Percentiles rank a stretch among this genome's conserved stretches.
Evolutionary conservation across 331 rosid genomes (phyloP).

Genomic region (Malus hybrid): DNA sequence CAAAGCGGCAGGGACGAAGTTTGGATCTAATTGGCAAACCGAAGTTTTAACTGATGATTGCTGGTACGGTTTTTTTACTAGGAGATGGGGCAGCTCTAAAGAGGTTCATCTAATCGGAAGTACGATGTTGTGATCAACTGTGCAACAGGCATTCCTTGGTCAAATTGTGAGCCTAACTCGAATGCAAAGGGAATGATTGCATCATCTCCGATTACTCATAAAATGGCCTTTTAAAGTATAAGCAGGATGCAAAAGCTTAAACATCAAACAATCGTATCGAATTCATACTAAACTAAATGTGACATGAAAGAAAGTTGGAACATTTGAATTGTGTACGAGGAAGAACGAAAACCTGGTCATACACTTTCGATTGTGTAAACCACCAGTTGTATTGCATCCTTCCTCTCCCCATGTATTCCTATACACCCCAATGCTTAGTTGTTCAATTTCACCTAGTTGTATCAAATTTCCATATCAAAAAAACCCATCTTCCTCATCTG

Average conservation of each 20-base stretch:
- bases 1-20: too few species aligned
- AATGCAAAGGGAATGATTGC: too few species aligned
- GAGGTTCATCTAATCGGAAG: too few species aligned
- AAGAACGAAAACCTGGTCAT: background rate
- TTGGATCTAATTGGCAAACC: too few species aligned
- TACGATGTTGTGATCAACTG: too few species aligned
- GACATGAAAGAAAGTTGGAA: background rate
- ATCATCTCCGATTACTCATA: background rate
- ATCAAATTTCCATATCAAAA: slow-evolving; percentile 15
- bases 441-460: background rate
- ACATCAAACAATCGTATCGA: background rate
- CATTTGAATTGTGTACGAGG: slow-evolving; percentile 5
- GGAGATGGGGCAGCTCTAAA: too few species aligned
- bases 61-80: too few species aligned
- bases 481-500: slow-evolving; percentile 27
- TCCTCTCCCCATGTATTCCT: background rate
- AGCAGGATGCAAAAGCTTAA: background rate
- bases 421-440: background rate
- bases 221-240: background rate
- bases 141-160: too few species aligned
- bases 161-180: too few species aligned
- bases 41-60: too few species aligned
- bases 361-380: background rate
- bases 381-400: background rate
- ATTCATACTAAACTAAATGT: background rate